These are phyloP conservation scores for Pneumocystis jirovecii DNA, from an alignment of 1,139 yeast species.

Conservation along the genomic window DNA sequence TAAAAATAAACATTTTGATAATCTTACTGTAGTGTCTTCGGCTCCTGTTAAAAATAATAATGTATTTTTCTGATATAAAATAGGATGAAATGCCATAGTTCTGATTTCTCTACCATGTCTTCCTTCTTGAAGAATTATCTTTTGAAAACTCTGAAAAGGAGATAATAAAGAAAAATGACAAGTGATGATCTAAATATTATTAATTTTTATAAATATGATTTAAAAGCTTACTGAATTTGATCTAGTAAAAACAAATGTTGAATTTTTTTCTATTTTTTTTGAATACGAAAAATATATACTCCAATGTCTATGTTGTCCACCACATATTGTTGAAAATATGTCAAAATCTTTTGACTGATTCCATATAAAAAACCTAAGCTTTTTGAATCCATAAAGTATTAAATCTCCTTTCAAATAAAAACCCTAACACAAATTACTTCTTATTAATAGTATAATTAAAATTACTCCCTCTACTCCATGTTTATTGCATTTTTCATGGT, in stretches of 20 bases:
- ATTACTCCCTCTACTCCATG: neutral
- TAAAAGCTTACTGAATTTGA: slow-evolving; percentile 6
- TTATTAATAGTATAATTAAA: neutral
- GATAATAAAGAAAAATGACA: neutral
- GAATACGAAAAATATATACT: slow-evolving; percentile 26
- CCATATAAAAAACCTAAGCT: slow-evolving; percentile 64
- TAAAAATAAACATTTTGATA: slow-evolving; percentile 30
- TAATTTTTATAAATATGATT: neutral
- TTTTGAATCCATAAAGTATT: slow-evolving; percentile 65
- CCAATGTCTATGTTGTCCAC: slow-evolving; percentile 88
- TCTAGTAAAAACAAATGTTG: slow-evolving; percentile 44
- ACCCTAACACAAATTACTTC: slow-evolving; percentile 20
- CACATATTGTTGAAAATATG: slow-evolving; percentile 58
- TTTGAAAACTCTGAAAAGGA: slow-evolving; percentile 10
- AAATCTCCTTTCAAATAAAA: slow-evolving; percentile 33
- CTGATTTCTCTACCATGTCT: slow-evolving; percentile 76
- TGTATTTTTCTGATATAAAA: slow-evolving; percentile 16
- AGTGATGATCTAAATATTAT: neutral
- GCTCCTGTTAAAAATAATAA: slow-evolving; percentile 56
- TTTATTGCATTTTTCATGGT: neutral
- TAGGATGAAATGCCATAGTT: slow-evolving; percentile 22
- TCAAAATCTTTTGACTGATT: slow-evolving; percentile 69
- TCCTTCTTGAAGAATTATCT: slow-evolving; percentile 36
- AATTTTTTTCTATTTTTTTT: slow-evolving; percentile 20
- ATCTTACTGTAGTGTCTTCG: slow-evolving; percentile 67